Percentiles rank a stretch among this genome's conserved stretches.
phyloP scores from a whole-genome alignment of 306 rosid species.

The Trifolium repens region DNA sequence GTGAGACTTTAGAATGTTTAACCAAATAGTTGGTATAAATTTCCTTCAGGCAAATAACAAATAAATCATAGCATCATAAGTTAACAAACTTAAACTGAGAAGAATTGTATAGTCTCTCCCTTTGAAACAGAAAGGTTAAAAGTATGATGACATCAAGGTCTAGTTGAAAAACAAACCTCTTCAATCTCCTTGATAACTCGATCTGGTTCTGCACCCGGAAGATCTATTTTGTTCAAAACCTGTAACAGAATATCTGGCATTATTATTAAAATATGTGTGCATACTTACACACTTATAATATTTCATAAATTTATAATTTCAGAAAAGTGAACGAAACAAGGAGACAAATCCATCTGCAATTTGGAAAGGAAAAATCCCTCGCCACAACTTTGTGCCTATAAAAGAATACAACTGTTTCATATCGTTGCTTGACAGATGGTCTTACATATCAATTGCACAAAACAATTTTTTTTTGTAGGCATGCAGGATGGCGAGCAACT shows the following conservation, averaged over 20 bases:
- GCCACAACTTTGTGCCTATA: conserved; percentile 13
- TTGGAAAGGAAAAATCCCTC: conserved; percentile 23
- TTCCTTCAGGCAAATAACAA: conserved; percentile 15
- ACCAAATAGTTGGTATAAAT: conserved; percentile 6
- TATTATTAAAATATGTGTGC: conserved; percentile 29
- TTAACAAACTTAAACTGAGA: conserved; percentile 32
- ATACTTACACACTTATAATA: neutral
- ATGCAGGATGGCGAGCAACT: neutral
- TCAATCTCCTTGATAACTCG: conserved; percentile 83
- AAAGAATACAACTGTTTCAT: conserved; percentile 29
- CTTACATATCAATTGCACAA: conserved; percentile 23
- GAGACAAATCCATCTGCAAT: conserved; percentile 26
- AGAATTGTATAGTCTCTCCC: conserved; percentile 24
- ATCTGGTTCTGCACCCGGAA: conserved; percentile 96
- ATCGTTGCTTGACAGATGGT: conserved; percentile 17
- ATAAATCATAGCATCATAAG: neutral
- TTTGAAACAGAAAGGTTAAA: conserved; percentile 34
- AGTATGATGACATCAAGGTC: conserved; percentile 27
- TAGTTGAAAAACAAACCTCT: conserved; percentile 63
- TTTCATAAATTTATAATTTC: conserved; percentile 17
- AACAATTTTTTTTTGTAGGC: conserved; percentile 12
- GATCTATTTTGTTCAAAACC: conserved; percentile 96
- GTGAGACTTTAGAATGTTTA: conserved; percentile 22
- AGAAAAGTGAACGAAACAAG: conserved; percentile 13
- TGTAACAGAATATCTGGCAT: conserved; percentile 45